Evolutionary conservation across 768 basidiomycete genomes (phyloP), one percentile per base, ranked within the genome.

Genomic region (Tricholoma furcatifolium): DNA sequence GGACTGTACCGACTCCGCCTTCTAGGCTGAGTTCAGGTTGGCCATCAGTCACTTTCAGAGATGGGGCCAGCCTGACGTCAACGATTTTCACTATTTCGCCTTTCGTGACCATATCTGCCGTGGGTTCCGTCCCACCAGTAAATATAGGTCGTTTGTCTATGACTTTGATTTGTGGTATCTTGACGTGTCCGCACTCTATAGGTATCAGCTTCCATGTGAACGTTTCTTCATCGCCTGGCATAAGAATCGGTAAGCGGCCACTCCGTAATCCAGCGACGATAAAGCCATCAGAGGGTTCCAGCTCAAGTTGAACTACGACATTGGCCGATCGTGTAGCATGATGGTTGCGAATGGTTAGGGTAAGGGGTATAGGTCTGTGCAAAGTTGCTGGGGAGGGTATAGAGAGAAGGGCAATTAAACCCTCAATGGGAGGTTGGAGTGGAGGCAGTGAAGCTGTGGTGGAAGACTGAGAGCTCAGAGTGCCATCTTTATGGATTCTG

Each of bases 181-280:
- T 76, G 43, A 87, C 71, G 58, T 81, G 72, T 31, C 91, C 91
- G 65, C 88, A 90, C 54, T 88, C 87, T 35, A 91, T 66, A 1
- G 91, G 87, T 24, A 91, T 77, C 30, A 91, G 63, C 24, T 76
- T 79, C 87, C 89, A 93, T 9, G 69, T 69, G 18, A 92, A 47
- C 53, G 67, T 75, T 59, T 84, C 84, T 65, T 91, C 89, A 23
- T 76, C 72, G 5, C 85, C 85, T 0, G 93, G 87, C 39, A 90
- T 72, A n/a, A 98, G 70, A 41, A 87, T 69, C 2, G 91, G 85
- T 8, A 92, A 58, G 9, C 84, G 79, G 3, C 83, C 82, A 44
- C 73, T 80, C 43, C 90, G 75, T 32, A 88, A 65, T 0, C 95
- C 94, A 2, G 90, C 81, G 39, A 93, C 81, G 14, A 94, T 82